These are phyloP conservation scores for Trichoderma arundinaceum DNA, from an alignment of 2,329 filamentous ascomycete species.

Conservation along the genomic window DNA sequence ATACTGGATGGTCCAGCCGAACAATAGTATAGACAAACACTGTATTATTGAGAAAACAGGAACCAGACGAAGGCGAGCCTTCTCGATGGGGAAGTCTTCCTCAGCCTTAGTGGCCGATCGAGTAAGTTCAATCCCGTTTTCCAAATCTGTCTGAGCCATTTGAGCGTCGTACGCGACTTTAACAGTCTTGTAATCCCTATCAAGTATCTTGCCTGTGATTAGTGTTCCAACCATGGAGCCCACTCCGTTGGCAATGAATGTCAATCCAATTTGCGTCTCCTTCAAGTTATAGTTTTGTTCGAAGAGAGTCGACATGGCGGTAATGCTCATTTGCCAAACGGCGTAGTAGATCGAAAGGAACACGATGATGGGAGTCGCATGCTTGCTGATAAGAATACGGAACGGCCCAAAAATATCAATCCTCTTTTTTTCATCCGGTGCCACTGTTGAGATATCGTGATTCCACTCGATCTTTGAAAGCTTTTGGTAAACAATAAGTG, in stretches of 20 bases:
- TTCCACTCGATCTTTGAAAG: constrained; percentile 39
- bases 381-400: constrained; percentile 52
- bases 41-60: constrained; percentile 58
- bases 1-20: constrained; percentile 60
- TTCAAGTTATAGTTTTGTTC: constrained; percentile 62
- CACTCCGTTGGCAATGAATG: constrained; percentile 57
- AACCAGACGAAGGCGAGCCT: constrained; percentile 55
- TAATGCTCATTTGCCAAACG: constrained; percentile 61
- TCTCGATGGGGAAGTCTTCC: constrained; percentile 57
- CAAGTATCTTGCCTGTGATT: constrained; percentile 61
- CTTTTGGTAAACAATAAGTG: constrained; percentile 44
- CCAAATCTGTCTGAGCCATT: constrained; percentile 52
- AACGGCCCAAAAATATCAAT: constrained; percentile 47
- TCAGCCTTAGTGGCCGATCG: constrained; percentile 58
- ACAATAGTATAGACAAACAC: constrained; percentile 56
- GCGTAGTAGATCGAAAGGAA: constrained; percentile 59
- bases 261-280: constrained; percentile 60
- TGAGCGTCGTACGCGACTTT: constrained; percentile 47
- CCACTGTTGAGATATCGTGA: constrained; percentile 34
- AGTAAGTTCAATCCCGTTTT: constrained; percentile 54
- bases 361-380: constrained; percentile 54
- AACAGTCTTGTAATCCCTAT: constrained; percentile 70
- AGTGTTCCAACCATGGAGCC: constrained; percentile 56
- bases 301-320: constrained; percentile 53
- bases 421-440: constrained; percentile 26